These are phyloP conservation scores for Cryptosporidium tyzzeri DNA, from an alignment of 169 alveolate genomes.

Conservation along the genomic window DNA sequence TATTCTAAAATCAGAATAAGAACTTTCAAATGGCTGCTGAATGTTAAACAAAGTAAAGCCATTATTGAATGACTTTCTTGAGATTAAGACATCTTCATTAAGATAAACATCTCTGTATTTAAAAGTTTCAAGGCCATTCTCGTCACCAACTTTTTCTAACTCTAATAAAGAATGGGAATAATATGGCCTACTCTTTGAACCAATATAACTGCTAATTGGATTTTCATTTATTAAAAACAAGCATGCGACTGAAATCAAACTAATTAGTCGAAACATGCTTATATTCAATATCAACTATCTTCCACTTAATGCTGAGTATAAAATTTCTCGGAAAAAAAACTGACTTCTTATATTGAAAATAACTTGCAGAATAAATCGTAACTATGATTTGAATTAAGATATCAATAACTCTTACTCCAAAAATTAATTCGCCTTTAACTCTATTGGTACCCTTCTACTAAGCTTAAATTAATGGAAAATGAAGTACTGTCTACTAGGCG, in stretches of 20 bases:
- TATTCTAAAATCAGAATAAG: conserved; percentile 8
- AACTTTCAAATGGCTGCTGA: conserved; percentile 5
- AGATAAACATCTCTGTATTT: neutral
- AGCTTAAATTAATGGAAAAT: neutral
- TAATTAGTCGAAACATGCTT: neutral
- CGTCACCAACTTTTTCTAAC: neutral
- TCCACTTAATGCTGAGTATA: neutral
- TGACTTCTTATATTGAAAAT: too few species aligned
- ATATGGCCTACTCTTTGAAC: too few species aligned
- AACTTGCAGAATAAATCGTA: too few species aligned
- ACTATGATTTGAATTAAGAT: too few species aligned
- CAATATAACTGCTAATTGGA: too few species aligned
- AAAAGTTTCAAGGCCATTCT: neutral
- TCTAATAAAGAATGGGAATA: neutral
- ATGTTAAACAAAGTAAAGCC: conserved; percentile 9
- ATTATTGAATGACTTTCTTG: neutral
- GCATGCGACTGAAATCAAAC: neutral
- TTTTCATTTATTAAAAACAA: too few species aligned
- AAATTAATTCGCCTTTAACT: neutral
- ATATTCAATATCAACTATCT: too few species aligned
- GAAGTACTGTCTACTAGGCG: neutral
- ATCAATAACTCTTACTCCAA: too few species aligned
- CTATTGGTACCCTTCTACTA: neutral
- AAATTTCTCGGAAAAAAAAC: too few species aligned
- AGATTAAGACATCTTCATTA: neutral